A percentile compares a stretch with the other conserved stretches of the same genome.
These are phyloP conservation scores for Camellia granthamiana DNA, from an alignment of 148 eudicot genomes.

Conservation along the genomic window DNA sequence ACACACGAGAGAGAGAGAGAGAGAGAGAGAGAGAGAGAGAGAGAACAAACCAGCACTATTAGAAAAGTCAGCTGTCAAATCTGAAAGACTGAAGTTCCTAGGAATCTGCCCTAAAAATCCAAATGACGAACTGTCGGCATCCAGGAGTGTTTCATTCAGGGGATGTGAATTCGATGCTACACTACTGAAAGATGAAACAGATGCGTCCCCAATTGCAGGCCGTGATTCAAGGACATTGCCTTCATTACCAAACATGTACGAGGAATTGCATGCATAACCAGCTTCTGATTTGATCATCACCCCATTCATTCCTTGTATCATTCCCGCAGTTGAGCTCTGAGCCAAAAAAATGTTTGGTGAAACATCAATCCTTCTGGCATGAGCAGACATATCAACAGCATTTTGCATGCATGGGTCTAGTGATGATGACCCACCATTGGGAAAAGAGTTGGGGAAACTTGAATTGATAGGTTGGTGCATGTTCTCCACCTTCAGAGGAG, in stretches of 20 bases:
- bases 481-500: conserved; percentile 49
- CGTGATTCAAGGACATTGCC: conserved; percentile 46
- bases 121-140: conserved; percentile 42
- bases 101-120: conserved; percentile 63
- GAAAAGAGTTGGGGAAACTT: conserved; percentile 38
- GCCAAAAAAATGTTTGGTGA: conserved; percentile 43
- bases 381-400: conserved; percentile 40
- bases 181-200: conserved; percentile 53
- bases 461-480: conserved; percentile 44
- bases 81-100: conserved; percentile 56
- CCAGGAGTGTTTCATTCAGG: conserved; percentile 44
- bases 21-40: conserved; percentile 15
- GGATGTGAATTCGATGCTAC: conserved; percentile 53
- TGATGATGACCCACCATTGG: conserved; percentile 53
- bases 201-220: conserved; percentile 43
- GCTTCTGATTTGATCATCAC: conserved; percentile 53
- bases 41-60: conserved; percentile 37
- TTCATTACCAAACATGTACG: conserved; percentile 40
- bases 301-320: conserved; percentile 57
- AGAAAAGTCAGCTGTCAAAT: conserved; percentile 59
- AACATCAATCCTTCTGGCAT: conserved; percentile 41
- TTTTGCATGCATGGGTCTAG: conserved; percentile 36
- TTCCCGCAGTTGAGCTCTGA: conserved; percentile 55
- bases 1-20: conserved; percentile 14
- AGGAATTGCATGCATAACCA: conserved; percentile 42